These are phyloP conservation scores for Tuber microsphaerosporum DNA, from an alignment of 495 filamentous ascomycete species.

Conservation along the genomic window DNA sequence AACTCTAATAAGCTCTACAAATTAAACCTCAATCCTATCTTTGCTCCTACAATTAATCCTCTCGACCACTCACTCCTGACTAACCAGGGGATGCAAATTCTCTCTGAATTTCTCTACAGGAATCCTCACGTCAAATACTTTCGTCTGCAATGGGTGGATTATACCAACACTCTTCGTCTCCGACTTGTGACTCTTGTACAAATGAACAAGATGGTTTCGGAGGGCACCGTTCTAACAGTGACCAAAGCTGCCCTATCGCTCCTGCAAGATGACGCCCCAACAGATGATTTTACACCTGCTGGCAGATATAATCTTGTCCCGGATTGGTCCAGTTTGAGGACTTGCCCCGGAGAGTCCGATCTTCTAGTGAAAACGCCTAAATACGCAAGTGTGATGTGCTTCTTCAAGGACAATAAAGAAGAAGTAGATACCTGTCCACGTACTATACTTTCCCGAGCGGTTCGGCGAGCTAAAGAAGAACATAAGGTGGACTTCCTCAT, in stretches of 20 bases:
- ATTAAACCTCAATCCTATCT: conserved; percentile 42
- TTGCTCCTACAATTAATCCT: conserved; percentile 15
- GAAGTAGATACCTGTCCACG: conserved; percentile 54
- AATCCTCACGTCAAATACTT: conserved; percentile 51
- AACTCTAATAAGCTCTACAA: conserved; percentile 60
- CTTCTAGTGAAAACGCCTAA: background rate
- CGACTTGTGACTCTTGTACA: conserved; percentile 63
- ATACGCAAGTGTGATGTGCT: conserved; percentile 56
- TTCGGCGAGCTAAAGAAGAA: conserved; percentile 46
- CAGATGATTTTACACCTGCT: conserved; percentile 45
- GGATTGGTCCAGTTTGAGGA: conserved; percentile 54
- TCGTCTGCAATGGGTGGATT: conserved; percentile 73
- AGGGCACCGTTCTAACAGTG: conserved; percentile 51
- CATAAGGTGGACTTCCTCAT: conserved; percentile 52
- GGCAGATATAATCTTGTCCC: conserved; percentile 59
- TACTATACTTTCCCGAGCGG: conserved; percentile 49
- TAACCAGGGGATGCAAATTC: conserved; percentile 9
- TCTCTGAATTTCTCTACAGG: conserved; percentile 41
- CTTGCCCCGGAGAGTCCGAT: conserved; percentile 47
- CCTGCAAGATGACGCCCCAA: conserved; percentile 53
- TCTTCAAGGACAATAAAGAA: conserved; percentile 52
- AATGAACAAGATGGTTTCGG: conserved; percentile 54
- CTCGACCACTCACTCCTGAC: conserved; percentile 9
- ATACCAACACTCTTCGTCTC: conserved; percentile 61
- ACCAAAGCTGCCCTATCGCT: conserved; percentile 52